Evolutionary conservation across 2,329 filamentous ascomycete species (phyloP).

Genomic region (Lecanoromycetidae sp.): DNA sequence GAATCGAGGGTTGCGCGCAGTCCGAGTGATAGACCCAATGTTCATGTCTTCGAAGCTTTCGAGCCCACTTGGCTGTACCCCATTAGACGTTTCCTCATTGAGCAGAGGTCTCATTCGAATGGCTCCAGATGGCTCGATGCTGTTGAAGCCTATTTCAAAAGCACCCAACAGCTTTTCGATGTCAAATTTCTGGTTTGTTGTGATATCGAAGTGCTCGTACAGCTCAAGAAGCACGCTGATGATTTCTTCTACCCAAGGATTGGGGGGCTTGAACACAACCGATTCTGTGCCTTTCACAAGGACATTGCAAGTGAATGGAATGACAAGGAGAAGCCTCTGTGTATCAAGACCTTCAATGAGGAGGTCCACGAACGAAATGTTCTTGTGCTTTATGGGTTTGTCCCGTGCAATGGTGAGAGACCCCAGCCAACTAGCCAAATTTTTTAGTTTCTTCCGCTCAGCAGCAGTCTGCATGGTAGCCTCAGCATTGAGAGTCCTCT

Average conservation of each 20-base stretch:
- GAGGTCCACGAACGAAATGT: conserved; percentile 93
- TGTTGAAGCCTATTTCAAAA: conserved; percentile 80
- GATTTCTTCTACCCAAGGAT: conserved; percentile 97
- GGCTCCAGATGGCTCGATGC: conserved; percentile 73
- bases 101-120: conserved; percentile 66
- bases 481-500: conserved; percentile 82
- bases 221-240: conserved; percentile 81
- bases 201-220: conserved; percentile 84
- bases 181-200: conserved; percentile 95
- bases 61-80: conserved; percentile 53
- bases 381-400: conserved; percentile 89
- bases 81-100: conserved; percentile 43
- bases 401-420: conserved; percentile 85
- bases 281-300: conserved; percentile 73
- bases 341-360: conserved; percentile 89
- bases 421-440: conserved; percentile 85
- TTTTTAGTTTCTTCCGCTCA: conserved; percentile 82
- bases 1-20: conserved; percentile 58
- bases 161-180: conserved; percentile 96
- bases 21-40: conserved; percentile 59
- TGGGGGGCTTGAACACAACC: conserved; percentile 82
- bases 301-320: conserved; percentile 96
- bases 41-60: conserved; percentile 76
- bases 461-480: conserved; percentile 69
- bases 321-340: conserved; percentile 79